phyloP scores from a whole-genome alignment of 192 early-diverging fungal species.

The Umbelopsis isabellina region DNA sequence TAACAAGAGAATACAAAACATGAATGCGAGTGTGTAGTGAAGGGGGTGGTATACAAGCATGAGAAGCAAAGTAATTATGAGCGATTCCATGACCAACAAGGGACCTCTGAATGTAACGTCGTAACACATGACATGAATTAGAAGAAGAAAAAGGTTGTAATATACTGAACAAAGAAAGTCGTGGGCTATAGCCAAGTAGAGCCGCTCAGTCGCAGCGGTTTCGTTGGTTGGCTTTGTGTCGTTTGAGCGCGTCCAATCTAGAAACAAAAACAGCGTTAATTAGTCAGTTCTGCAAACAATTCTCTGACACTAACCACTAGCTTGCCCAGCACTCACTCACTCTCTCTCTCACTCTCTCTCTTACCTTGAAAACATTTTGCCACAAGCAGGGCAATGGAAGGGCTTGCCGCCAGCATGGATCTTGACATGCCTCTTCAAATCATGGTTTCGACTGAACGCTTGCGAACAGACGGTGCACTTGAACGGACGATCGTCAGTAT shows the following conservation, averaged over 20 bases:
- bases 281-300: not conserved
- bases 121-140: too few relatives aligned
- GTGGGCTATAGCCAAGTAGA: not conserved
- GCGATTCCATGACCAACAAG: too few relatives aligned
- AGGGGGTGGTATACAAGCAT: too few relatives aligned
- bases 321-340: too few relatives aligned
- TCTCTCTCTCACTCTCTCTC: not conserved
- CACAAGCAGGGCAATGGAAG: conserved; percentile 73
- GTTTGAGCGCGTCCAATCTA: conserved; percentile 65
- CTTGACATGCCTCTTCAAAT: conserved; percentile 75
- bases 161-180: not conserved
- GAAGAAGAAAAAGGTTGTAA: too few relatives aligned
- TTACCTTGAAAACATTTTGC: conserved; percentile 73
- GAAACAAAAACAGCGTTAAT: not conserved
- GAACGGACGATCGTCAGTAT: conserved; percentile 77
- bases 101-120: too few relatives aligned
- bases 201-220: conserved; percentile 13
- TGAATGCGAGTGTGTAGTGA: too few relatives aligned
- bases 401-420: conserved; percentile 80
- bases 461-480: conserved; percentile 46
- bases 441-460: conserved; percentile 73
- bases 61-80: too few relatives aligned
- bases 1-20: too few relatives aligned
- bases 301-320: not conserved
- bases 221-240: conserved; percentile 52